phyloP scores from a whole-genome alignment of 768 basidiomycete genomes.

The Mycena rosella region DNA sequence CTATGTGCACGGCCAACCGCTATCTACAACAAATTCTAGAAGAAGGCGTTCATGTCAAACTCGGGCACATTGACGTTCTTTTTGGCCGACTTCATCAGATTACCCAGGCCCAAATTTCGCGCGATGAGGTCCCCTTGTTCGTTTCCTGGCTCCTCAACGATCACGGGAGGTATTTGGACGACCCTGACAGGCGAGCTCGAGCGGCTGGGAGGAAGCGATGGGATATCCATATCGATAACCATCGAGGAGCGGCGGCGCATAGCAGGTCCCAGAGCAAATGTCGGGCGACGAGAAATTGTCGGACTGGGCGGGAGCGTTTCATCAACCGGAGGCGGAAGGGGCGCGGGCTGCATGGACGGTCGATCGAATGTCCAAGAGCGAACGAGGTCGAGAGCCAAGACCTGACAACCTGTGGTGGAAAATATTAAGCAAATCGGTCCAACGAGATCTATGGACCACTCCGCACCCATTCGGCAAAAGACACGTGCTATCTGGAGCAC shows the following conservation, averaged over 20 bases:
- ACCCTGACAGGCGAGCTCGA: constrained; percentile 60
- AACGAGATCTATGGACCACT: constrained; percentile 42
- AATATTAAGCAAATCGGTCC: constrained; percentile 9
- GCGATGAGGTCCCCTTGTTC: constrained; percentile 72
- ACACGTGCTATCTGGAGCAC: constrained; percentile 94
- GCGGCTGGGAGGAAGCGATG: constrained; percentile 70
- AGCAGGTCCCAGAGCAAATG: constrained; percentile 64
- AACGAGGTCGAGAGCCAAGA: constrained; percentile 90
- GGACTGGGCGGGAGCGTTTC: constrained; percentile 56
- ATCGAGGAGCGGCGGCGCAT: constrained; percentile 79
- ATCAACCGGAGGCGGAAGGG: constrained; percentile 12
- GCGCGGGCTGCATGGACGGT: constrained; percentile 59
- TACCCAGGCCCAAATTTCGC: constrained; percentile 82
- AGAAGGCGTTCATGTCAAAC: constrained; percentile 89
- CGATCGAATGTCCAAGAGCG: constrained; percentile 93
- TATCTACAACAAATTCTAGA: constrained; percentile 32
- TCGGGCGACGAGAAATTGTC: constrained; percentile 55
- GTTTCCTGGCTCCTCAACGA: constrained; percentile 54
- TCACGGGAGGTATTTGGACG: constrained; percentile 33
- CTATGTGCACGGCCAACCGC: too few relatives aligned
- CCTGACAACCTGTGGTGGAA: constrained; percentile 82
- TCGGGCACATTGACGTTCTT: constrained; percentile 88
- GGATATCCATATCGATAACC: constrained; percentile 90
- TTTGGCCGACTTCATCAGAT: constrained; percentile 91
- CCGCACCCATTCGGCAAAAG: constrained; percentile 97